Conservation (phyloP, 1,284 basidiomycete genomes). For the Apiotrichum akiyoshidainum region DNA sequence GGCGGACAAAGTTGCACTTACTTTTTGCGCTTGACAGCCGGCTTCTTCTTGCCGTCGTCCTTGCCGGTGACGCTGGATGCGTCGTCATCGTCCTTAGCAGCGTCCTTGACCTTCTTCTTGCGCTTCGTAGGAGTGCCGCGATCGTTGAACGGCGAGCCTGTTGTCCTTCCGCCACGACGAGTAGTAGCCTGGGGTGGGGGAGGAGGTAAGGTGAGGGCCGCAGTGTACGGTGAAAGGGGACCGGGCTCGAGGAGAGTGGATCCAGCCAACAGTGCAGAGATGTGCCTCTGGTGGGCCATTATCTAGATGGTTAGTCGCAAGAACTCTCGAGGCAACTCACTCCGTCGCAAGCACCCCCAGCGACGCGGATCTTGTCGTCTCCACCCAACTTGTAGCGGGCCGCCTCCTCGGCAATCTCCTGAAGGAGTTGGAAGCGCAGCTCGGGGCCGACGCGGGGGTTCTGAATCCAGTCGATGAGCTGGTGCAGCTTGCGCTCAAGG, state of each 20-base stretch:
- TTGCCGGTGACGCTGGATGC: slow-evolving; percentile 32
- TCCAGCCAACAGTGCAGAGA: slow-evolving; percentile 51
- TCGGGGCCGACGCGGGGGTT: slow-evolving; percentile 65
- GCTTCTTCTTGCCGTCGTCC: slow-evolving; percentile 36
- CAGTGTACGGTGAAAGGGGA: slow-evolving; percentile 54
- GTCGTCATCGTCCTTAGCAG: slow-evolving; percentile 43
- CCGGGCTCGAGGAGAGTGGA: slow-evolving; percentile 53
- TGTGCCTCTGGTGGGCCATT: slow-evolving; percentile 66
- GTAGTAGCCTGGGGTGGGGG: slow-evolving; percentile 56
- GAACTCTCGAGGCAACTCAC: slow-evolving; percentile 43
- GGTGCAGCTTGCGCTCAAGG: slow-evolving; percentile 72
- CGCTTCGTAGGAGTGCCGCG: slow-evolving; percentile 42
- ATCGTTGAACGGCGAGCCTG: slow-evolving; percentile 40
- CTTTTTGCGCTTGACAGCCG: slow-evolving; percentile 41
- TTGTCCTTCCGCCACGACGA: slow-evolving; percentile 37
- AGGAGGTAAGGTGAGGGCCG: slow-evolving; percentile 61
- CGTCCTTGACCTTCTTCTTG: slow-evolving; percentile 35
- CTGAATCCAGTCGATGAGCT: slow-evolving; percentile 70
- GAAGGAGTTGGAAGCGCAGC: slow-evolving; percentile 78
- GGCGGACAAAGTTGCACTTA: slow-evolving; percentile 19
- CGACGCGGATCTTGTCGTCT: slow-evolving; percentile 98
- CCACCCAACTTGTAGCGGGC: slow-evolving; percentile 86
- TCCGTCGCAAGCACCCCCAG: slow-evolving; percentile 86
- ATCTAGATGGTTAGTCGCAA: slow-evolving; percentile 52
- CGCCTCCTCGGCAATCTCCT: slow-evolving; percentile 92